Base-by-base conservation (phyloP, 2,329 filamentous ascomycete genomes). In the Phialemonium atrogriseum region DNA sequence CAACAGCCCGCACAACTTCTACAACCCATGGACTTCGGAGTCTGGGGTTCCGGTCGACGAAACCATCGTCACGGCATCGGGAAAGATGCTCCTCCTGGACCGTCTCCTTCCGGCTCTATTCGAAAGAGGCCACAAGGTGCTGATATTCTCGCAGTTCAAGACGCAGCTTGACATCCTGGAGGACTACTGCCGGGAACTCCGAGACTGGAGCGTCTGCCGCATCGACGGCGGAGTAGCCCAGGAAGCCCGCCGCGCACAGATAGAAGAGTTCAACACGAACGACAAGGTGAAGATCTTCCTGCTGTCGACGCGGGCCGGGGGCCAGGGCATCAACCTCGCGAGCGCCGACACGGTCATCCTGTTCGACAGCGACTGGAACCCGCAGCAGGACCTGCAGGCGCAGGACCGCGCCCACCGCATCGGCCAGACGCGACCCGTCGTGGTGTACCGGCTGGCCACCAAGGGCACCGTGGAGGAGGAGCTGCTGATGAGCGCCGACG, bases 131-230 rank as follows among this genome's bases (percentile, higher is more conserved):
- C 88, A 95, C 61, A 96, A 96, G 50, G 81, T 96, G 17, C 73
- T 98, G 27, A 86, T 98, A 31, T 98, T 98, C 57, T 93, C 85
- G 0, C 91, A 98, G 50, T 98, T 98, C 62, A 93, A 88, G 36
- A 94, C 82, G 0, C 88, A 94, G 41, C 74, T 98, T 0, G 87
- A 96, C 48, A 82, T 98, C 3, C 66, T 98, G 0, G 77, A 93
- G 40, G 82, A 89, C 34, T 98, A 94, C 60, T 86, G 86, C 27
- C 64, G 61, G 4, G 71, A 78, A n/a, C 69, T 96, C 2, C 80
- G 85, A 7, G 62, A 66, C 2, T 95, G 86, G 85, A 73, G 78
- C 2, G 71, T 82, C 15, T 94, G 88, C 49, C 85, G 91, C 5
- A 94, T 98, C 33, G 91, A 96, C 46, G 91, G 91, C 9, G 79